Evolutionary conservation across 164 flowering plant genomes (phyloP).

Genomic region (Paratinospora sagittata): DNA sequence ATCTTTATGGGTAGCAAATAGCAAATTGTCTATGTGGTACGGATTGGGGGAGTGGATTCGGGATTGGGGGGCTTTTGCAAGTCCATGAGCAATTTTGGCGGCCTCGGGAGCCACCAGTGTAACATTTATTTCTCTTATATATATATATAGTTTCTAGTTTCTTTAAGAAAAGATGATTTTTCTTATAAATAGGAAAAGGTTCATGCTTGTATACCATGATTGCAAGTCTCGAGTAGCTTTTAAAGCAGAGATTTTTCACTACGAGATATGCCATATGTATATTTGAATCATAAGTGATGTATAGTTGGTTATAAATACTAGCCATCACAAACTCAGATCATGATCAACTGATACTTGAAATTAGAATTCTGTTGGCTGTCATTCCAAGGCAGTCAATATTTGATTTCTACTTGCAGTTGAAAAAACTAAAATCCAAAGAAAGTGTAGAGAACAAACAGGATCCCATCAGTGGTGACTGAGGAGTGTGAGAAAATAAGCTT

Average conservation of each 20-base stretch:
- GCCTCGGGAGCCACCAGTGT: too few relatives aligned
- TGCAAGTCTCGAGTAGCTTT: neutral
- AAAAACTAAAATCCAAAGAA: neutral
- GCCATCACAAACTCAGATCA: too few relatives aligned
- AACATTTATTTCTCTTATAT: too few relatives aligned
- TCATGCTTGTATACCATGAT: neutral
- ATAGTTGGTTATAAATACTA: too few relatives aligned
- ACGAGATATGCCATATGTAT: neutral
- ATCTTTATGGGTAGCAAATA: too few relatives aligned
- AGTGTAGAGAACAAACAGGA: neutral
- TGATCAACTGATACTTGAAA: neutral
- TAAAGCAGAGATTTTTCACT: neutral
- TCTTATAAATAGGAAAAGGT: neutral
- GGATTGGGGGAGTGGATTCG: too few relatives aligned
- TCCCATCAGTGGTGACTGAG: neutral
- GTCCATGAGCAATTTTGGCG: too few relatives aligned
- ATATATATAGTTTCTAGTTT: too few relatives aligned
- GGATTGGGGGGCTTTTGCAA: too few relatives aligned
- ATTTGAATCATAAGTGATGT: neutral
- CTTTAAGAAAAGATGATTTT: neutral
- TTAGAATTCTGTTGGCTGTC: neutral
- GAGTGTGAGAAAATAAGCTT: neutral
- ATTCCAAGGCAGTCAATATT: neutral
- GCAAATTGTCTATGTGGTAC: too few relatives aligned
- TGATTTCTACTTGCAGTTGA: neutral